Base-by-base conservation (phyloP, 805 yeast species). In the Hanseniaspora jakobsenii region DNA sequence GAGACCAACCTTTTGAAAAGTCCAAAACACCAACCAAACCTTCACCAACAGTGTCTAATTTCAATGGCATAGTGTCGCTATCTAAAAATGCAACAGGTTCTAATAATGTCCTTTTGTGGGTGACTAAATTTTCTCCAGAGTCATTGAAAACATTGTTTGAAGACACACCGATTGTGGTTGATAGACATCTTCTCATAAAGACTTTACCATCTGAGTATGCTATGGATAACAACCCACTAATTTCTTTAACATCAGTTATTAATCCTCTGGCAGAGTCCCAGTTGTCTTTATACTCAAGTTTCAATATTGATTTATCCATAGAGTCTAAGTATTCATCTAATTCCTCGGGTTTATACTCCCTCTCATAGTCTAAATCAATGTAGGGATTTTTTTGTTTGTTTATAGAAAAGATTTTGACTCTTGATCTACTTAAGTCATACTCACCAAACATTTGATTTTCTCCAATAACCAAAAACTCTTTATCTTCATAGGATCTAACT, bases 81-180 rank as follows among this genome's bases (percentile, higher is more conserved):
- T 91, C 97, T 44, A 79, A 67, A 55, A 91, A 91, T 1, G 97
- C 97, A 4, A 91, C 95, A 0, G 97, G 95, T 23, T 46, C 48
- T 19, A 46, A 13, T 2, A 46, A 17, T 40, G 21, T 46, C 19
- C 31, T 46, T 32, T 26, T 46, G 13, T 22, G 66, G 13, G 28
- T 37, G 13, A 41, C 21, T 14, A 36, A 31, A 24, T 36, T 43
- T 26, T 45, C 38, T 12, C 21, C 4, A 6, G 21, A 31, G 13
- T 23, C 23, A 5, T 30, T 12, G 16, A 27, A 34, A 24, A 34
- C 14, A 29, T 36, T 31, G 28, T 45, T 28, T 29, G 44, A 45
- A 7, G 36, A 39, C 12, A 45, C 18, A 16, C 36, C 39, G 17
- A 39, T 23, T 8, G 38, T 45, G n/a, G 44, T 36, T n/a, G 48